phyloP scores from a whole-genome alignment of 768 basidiomycete genomes.

The Hericium rajendrae region DNA sequence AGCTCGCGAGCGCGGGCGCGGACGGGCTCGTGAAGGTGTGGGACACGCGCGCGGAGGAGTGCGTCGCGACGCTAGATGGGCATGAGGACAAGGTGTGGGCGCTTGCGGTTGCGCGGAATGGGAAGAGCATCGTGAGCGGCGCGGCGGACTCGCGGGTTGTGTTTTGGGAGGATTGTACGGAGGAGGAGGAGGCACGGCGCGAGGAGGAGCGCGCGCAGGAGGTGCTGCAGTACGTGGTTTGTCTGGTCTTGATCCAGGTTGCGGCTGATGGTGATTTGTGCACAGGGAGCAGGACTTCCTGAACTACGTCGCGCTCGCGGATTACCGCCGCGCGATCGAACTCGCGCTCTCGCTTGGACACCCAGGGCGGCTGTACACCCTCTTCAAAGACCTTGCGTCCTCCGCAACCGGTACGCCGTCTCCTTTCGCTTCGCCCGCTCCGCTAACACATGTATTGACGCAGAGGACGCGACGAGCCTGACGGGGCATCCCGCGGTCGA shows the following conservation, averaged over 20 bases:
- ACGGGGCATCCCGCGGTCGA: slow-evolving; percentile 74
- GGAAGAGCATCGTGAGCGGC: slow-evolving; percentile 80
- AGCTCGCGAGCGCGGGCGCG: slow-evolving; percentile 83
- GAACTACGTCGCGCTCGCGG: slow-evolving; percentile 80
- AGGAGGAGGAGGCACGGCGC: slow-evolving; percentile 68
- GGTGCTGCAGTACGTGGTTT: slow-evolving; percentile 63
- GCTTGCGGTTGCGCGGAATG: slow-evolving; percentile 72
- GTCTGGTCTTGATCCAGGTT: neutral
- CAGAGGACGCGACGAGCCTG: slow-evolving; percentile 25
- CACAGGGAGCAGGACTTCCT: slow-evolving; percentile 89
- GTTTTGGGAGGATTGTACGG: slow-evolving; percentile 94
- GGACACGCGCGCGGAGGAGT: slow-evolving; percentile 85
- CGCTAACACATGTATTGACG: neutral
- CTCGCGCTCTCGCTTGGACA: slow-evolving; percentile 91
- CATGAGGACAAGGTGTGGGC: slow-evolving; percentile 95
- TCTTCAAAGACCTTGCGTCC: slow-evolving; percentile 60
- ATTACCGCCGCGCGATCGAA: slow-evolving; percentile 86
- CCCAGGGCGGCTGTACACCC: slow-evolving; percentile 72
- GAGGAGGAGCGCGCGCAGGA: slow-evolving; percentile 61
- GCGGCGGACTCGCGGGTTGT: slow-evolving; percentile 95
- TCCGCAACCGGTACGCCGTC: slow-evolving; percentile 8
- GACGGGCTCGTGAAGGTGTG: slow-evolving; percentile 96
- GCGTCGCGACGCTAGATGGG: slow-evolving; percentile 83
- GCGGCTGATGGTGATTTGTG: neutral
- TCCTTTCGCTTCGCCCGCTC: neutral